Conservation (phyloP, 768 basidiomycete species). For the Lentinula boryana region DNA sequence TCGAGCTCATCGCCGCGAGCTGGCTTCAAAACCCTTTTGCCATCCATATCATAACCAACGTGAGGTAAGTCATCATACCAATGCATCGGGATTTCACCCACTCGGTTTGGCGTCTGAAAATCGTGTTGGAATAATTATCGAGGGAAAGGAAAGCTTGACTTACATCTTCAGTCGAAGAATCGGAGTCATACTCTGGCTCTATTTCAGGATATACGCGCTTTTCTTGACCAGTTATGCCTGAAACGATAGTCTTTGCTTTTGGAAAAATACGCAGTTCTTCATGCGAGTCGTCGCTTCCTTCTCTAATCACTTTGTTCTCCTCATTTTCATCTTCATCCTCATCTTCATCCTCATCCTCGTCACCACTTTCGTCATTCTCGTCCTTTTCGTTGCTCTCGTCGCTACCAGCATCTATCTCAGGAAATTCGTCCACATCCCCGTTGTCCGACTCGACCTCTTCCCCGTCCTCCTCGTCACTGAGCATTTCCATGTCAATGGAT, state of each 20-base stretch:
- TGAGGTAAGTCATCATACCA: constrained; percentile 99
- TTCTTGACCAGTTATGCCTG: constrained; percentile 77
- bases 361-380: constrained; percentile 20
- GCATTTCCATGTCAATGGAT: constrained; percentile 57
- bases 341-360: constrained; percentile 19
- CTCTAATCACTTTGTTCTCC: constrained; percentile 33
- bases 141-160: constrained; percentile 20
- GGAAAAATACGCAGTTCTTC: constrained; percentile 52
- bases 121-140: constrained; percentile 9
- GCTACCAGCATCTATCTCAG: constrained; percentile 55
- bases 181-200: constrained; percentile 86
- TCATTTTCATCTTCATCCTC: constrained; percentile 30
- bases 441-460: constrained; percentile 45
- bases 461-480: constrained; percentile 63
- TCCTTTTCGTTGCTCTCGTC: constrained; percentile 42
- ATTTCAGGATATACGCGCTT: constrained; percentile 86
- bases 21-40: constrained; percentile 89
- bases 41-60: constrained; percentile 93
- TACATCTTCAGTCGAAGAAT: constrained; percentile 90
- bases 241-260: constrained; percentile 62
- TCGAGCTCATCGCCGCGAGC: constrained; percentile 96
- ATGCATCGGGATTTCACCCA: constrained; percentile 93
- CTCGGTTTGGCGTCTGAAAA: constrained; percentile 82
- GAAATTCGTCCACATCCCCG: constrained; percentile 67
- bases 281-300: constrained; percentile 31